A percentile compares a stretch with the other conserved stretches of the same genome.
These are phyloP conservation scores for Magnusiomyces magnusii DNA, from an alignment of 1,139 yeast species.

Conservation along the genomic window DNA sequence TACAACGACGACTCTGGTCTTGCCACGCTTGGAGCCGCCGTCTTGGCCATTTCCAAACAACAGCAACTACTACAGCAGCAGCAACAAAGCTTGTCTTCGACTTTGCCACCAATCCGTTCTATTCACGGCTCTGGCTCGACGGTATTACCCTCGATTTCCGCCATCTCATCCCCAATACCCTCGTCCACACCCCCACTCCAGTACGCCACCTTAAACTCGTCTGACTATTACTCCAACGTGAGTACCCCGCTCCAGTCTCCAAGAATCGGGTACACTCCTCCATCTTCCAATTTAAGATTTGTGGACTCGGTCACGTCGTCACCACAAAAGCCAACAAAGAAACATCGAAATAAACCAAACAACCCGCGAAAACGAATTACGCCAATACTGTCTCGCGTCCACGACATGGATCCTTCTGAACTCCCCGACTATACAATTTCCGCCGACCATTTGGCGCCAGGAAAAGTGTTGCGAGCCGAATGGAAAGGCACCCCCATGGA, in stretches of 20 bases:
- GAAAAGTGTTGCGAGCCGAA: conserved; percentile 75
- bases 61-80: not conserved
- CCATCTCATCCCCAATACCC: not conserved
- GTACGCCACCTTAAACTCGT: not conserved
- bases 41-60: not conserved
- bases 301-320: not conserved
- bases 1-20: not conserved
- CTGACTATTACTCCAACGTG: not conserved
- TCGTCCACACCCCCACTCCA: not conserved
- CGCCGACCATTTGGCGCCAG: conserved; percentile 51
- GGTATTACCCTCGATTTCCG: not conserved
- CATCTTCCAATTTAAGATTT: not conserved
- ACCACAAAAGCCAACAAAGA: too few species aligned
- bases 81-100: too few species aligned
- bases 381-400: conserved; percentile 29
- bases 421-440: conserved; percentile 73
- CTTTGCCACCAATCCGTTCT: not conserved
- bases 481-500: conserved; percentile 99
- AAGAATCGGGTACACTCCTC: not conserved
- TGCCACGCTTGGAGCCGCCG: not conserved
- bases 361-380: conserved; percentile 7
- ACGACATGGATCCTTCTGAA: conserved; percentile 36
- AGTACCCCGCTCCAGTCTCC: not conserved
- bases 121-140: conserved; percentile 12
- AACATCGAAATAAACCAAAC: too few species aligned